Percentiles rank a stretch among this genome's conserved stretches.
Conservation (phyloP, 129 eudicot species). For the Artemisia argyi region DNA sequence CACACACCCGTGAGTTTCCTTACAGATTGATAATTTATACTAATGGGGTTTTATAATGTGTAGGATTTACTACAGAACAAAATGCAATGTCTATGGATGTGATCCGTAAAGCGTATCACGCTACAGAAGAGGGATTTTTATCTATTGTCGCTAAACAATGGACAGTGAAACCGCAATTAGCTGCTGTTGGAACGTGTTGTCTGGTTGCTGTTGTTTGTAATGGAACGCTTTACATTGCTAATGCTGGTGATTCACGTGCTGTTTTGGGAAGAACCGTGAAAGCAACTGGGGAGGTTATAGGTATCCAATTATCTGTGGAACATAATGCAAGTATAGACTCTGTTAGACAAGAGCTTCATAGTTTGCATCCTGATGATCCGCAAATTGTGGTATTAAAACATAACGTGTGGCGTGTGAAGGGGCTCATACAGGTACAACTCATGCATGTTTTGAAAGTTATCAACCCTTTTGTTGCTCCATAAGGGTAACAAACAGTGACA, state of each 20-base stretch:
- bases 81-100: slow-evolving; percentile 64
- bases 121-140: slow-evolving; percentile 72
- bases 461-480: not conserved
- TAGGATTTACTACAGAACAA: slow-evolving; percentile 67
- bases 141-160: slow-evolving; percentile 69
- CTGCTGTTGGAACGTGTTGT: slow-evolving; percentile 86
- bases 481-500: too few relatives aligned
- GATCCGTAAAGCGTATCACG: slow-evolving; percentile 63
- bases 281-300: slow-evolving; percentile 72
- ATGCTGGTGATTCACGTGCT: slow-evolving; percentile 83
- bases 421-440: slow-evolving; percentile 60
- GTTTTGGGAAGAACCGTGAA: slow-evolving; percentile 64
- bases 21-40: not conserved
- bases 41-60: not conserved
- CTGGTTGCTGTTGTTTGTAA: slow-evolving; percentile 65
- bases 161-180: slow-evolving; percentile 62
- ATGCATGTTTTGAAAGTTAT: not conserved
- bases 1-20: not conserved
- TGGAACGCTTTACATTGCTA: slow-evolving; percentile 65
- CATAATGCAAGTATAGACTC: slow-evolving; percentile 80
- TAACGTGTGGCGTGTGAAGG: slow-evolving; percentile 91
- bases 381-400: slow-evolving; percentile 67
- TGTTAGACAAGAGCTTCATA: slow-evolving; percentile 70
- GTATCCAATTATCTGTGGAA: slow-evolving; percentile 65
- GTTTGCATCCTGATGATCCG: slow-evolving; percentile 77